Conservation (phyloP, 73 alveolate species). For the Stentor coeruleus region DNA sequence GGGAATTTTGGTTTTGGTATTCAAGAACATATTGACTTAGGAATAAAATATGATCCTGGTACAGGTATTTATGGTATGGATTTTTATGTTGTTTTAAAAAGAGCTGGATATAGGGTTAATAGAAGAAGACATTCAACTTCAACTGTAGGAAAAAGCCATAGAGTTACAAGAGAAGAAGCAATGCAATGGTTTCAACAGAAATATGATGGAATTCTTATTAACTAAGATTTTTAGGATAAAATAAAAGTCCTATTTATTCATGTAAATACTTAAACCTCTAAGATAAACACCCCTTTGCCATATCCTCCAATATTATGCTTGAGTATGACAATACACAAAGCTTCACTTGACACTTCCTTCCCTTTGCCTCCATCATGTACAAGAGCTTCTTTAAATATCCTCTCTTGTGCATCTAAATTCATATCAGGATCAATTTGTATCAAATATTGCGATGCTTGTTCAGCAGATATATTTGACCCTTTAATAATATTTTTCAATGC, state of each 20-base stretch:
- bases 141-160: constrained; percentile 40
- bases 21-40: constrained; percentile 48
- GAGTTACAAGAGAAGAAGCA: constrained; percentile 38
- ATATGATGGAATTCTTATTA: constrained; percentile 34
- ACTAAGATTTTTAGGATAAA: not conserved
- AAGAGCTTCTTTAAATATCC: not conserved
- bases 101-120: constrained; percentile 38
- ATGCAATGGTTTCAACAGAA: constrained; percentile 41
- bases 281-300: constrained; percentile 23
- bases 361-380: not conserved
- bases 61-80: constrained; percentile 55
- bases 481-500: not conserved
- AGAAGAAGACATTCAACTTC: constrained; percentile 34
- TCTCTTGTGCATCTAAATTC: not conserved
- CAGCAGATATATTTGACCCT: not conserved
- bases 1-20: constrained; percentile 52
- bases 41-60: constrained; percentile 48
- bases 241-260: no score
- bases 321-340: constrained; percentile 1
- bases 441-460: not conserved
- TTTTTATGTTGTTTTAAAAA: constrained; percentile 36
- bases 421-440: not conserved
- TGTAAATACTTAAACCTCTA: no score
- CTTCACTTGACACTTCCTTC: not conserved
- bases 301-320: constrained; percentile 19